Conservation (phyloP, 305 asterid genomes). For the Fraxinus velutina region DNA sequence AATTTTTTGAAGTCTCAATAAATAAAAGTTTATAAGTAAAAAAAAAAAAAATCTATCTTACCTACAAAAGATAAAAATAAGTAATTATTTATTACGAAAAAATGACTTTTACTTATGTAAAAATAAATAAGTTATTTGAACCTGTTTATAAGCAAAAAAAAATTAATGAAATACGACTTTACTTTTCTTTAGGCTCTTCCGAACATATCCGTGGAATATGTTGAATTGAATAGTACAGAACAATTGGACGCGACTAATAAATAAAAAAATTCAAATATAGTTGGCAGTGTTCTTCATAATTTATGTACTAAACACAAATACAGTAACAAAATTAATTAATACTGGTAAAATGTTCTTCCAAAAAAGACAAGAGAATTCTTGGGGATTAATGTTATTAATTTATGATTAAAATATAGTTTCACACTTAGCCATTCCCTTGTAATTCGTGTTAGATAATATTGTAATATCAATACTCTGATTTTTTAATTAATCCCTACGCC, state of each 20-base stretch:
- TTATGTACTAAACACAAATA: slow-evolving; percentile 9
- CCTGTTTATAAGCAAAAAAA: background rate
- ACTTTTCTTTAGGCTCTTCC: background rate
- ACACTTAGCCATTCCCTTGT: slow-evolving; percentile 44
- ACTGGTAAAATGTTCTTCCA: slow-evolving; percentile 24
- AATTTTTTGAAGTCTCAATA: background rate
- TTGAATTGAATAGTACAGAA: background rate
- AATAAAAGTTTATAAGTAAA: slow-evolving; percentile 9
- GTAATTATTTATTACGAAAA: background rate
- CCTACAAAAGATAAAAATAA: background rate
- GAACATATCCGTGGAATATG: background rate
- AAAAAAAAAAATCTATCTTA: background rate
- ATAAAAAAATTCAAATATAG: background rate
- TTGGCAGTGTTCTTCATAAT: background rate
- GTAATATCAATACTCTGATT: slow-evolving; percentile 5
- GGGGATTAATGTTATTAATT: slow-evolving; percentile 40
- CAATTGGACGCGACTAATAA: background rate
- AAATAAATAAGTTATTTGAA: background rate
- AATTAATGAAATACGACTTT: background rate
- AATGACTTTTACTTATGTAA: background rate
- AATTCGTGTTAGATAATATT: slow-evolving; percentile 22
- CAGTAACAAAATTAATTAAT: slow-evolving; percentile 22
- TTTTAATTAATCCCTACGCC: slow-evolving; percentile 12
- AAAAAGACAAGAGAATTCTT: slow-evolving; percentile 28
- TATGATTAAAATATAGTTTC: slow-evolving; percentile 31